Conservation (phyloP, 306 rosid genomes). For the Lagenaria siceraria region DNA sequence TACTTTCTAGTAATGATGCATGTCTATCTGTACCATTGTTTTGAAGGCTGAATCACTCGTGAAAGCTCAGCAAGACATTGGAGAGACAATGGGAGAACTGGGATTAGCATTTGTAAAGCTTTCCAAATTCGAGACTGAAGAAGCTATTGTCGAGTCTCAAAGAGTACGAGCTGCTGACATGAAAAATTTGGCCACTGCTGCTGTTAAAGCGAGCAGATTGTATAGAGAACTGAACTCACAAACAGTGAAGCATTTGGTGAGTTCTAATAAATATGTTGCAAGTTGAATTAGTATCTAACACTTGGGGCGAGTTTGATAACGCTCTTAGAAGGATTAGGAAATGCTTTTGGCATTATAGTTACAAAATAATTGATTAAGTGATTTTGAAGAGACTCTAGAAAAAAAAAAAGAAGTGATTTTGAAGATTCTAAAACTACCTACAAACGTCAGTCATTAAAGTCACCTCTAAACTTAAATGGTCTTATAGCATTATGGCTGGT, state of each 20-base stretch:
- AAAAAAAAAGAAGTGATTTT: background rate
- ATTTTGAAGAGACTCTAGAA: background rate
- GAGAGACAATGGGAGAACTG: slow-evolving; percentile 84
- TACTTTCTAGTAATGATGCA: slow-evolving; percentile 3
- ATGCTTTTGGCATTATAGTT: background rate
- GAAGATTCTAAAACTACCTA: background rate
- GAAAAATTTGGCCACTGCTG: slow-evolving; percentile 82
- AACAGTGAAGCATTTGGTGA: slow-evolving; percentile 90
- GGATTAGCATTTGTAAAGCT: slow-evolving; percentile 76
- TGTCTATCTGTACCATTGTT: slow-evolving; percentile 11
- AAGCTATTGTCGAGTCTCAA: slow-evolving; percentile 51
- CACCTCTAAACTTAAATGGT: background rate
- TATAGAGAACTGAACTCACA: slow-evolving; percentile 82
- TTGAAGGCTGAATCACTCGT: slow-evolving; percentile 88
- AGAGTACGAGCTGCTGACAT: slow-evolving; percentile 64
- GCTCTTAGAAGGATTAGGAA: background rate
- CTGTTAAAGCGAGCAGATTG: slow-evolving; percentile 88
- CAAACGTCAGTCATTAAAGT: background rate
- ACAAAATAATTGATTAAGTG: background rate
- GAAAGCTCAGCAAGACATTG: slow-evolving; percentile 91
- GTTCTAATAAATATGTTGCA: background rate
- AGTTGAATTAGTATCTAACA: background rate
- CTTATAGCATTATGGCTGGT: background rate
- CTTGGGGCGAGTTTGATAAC: background rate
- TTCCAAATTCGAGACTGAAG: slow-evolving; percentile 83